Evolutionary conservation across 768 basidiomycete species (phyloP).

Genomic region (Gloeopeniophorella convolvens): DNA sequence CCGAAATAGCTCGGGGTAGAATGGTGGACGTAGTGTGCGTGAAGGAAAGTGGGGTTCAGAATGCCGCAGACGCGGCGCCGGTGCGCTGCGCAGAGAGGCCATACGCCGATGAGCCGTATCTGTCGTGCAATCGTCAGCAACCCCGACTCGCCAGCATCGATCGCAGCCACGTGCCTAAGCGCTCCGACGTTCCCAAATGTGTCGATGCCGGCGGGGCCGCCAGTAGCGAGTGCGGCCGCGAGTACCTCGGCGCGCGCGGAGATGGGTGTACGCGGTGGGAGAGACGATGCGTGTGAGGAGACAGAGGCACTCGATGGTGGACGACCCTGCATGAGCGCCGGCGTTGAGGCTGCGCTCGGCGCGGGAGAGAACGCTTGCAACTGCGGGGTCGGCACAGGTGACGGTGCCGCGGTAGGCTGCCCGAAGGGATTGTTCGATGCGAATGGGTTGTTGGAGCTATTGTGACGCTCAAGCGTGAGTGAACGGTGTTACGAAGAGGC

Average conservation of each 20-base stretch:
- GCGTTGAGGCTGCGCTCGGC: conserved; percentile 12
- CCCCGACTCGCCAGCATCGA: no score
- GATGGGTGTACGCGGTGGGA: conserved; percentile 17
- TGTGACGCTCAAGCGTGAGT: background rate
- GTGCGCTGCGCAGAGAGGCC: conserved; percentile 6
- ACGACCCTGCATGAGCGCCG: conserved; percentile 15
- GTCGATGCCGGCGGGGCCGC: conserved; percentile 15
- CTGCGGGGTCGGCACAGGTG: conserved; percentile 37
- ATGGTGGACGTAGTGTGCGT: no score
- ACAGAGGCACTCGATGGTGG: conserved; percentile 12
- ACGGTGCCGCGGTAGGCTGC: conserved; percentile 21
- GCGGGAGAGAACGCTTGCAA: conserved; percentile 18
- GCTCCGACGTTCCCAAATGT: conserved; percentile 20
- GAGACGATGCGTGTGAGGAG: conserved; percentile 16
- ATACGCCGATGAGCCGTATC: conserved; percentile 14
- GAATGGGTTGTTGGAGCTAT: conserved; percentile 19
- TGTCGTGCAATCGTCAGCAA: no score
- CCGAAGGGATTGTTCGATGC: conserved; percentile 77
- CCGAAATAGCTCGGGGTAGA: no score
- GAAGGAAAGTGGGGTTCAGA: no score
- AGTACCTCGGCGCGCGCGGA: conserved; percentile 10
- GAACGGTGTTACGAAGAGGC: background rate
- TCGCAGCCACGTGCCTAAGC: no score
- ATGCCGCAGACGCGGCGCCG: background rate
- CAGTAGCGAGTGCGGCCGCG: conserved; percentile 2